Percentiles rank a stretch among this genome's conserved stretches.
phyloP scores from a whole-genome alignment of 352 stramenopile species.

The Pythium sukuiense region DNA sequence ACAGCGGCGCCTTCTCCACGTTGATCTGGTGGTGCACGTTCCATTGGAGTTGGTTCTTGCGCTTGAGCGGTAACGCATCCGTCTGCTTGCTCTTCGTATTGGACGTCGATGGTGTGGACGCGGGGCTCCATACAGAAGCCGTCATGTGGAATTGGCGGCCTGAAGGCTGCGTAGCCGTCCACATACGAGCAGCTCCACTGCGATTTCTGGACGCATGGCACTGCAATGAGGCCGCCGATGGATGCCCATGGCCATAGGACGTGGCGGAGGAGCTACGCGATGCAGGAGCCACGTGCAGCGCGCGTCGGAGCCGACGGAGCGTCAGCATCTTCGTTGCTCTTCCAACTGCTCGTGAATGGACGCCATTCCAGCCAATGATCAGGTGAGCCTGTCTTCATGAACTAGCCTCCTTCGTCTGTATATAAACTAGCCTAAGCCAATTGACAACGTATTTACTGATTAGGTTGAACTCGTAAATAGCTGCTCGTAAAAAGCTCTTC shows the following conservation, averaged over 20 bases:
- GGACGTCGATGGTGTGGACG: neutral
- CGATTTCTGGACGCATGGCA: neutral
- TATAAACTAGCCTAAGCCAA: neutral
- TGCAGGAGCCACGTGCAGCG: neutral
- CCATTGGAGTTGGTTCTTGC: conserved; percentile 22
- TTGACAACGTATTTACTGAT: neutral
- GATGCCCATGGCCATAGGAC: neutral
- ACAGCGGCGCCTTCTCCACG: conserved; percentile 45
- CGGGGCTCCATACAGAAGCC: neutral
- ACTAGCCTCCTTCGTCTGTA: neutral
- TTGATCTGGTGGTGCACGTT: conserved; percentile 58
- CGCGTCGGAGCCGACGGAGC: conserved; percentile 15
- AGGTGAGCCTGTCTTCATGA: neutral
- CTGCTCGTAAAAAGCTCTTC: conserved; percentile 13
- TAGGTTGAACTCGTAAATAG: conserved; percentile 2
- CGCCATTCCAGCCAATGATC: conserved; percentile 16
- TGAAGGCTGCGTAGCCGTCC: neutral
- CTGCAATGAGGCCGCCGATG: too few relatives aligned
- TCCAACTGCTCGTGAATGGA: neutral
- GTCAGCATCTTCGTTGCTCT: conserved; percentile 10
- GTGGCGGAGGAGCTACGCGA: neutral
- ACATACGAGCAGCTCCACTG: conserved; percentile 1
- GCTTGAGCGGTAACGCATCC: neutral
- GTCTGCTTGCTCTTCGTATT: neutral
- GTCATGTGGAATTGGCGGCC: neutral